Conservation (phyloP, 495 filamentous ascomycete genomes). For the Aspergillus nanangensis region DNA sequence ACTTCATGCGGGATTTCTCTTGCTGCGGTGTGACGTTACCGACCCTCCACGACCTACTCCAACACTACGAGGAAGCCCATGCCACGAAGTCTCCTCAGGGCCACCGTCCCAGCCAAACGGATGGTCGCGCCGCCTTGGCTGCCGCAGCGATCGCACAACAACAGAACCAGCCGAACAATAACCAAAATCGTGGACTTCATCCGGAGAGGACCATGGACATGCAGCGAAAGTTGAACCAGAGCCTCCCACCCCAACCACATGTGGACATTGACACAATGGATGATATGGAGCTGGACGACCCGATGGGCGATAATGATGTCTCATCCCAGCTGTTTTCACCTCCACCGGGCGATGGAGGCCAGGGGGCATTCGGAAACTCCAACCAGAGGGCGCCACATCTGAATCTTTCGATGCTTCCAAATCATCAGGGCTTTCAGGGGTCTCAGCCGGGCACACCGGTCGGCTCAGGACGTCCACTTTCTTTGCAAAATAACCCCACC, state of each 20-base stretch:
- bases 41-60: conserved; percentile 87
- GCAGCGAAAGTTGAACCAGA: conserved; percentile 42
- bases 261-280: conserved; percentile 81
- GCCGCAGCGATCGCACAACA: conserved; percentile 52
- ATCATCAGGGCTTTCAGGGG: conserved; percentile 74
- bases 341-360: conserved; percentile 49
- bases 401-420: conserved; percentile 66
- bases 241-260: conserved; percentile 34
- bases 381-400: conserved; percentile 61
- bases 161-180: conserved; percentile 47
- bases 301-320: conserved; percentile 59
- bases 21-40: conserved; percentile 87
- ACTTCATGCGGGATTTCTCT: conserved; percentile 92
- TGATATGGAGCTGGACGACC: conserved; percentile 96
- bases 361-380: conserved; percentile 68
- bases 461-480: conserved; percentile 55
- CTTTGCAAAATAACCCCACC: conserved; percentile 88
- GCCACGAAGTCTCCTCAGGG: conserved; percentile 60
- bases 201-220: conserved; percentile 38
- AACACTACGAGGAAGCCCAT: conserved; percentile 95
- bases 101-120: conserved; percentile 50
- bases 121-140: conserved; percentile 55
- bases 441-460: conserved; percentile 87
- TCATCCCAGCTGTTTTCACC: conserved; percentile 55
- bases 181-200: conserved; percentile 35